A percentile compares a stretch with the other conserved stretches of the same genome.
phyloP scores from a whole-genome alignment of 2,329 filamentous ascomycete genomes.

The Aspergillus sp. region DNA sequence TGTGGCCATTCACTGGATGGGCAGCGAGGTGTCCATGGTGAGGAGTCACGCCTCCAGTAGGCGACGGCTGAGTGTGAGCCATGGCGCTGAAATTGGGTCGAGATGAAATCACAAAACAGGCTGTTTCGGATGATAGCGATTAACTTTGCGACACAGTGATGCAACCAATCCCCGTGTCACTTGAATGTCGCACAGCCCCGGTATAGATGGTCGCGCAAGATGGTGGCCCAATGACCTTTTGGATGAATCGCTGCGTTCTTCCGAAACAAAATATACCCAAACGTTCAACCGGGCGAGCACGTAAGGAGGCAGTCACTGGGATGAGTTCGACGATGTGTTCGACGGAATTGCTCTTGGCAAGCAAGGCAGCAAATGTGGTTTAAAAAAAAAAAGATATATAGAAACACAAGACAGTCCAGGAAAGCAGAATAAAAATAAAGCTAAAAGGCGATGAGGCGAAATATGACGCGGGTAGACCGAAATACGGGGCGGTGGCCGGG shows the following conservation, averaged over 20 bases:
- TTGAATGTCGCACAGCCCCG: constrained; percentile 19
- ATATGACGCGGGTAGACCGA: constrained; percentile 2
- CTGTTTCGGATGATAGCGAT: constrained; percentile 11
- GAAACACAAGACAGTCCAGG: background rate
- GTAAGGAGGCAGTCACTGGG: background rate
- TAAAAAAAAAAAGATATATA: background rate
- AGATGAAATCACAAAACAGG: constrained; percentile 9
- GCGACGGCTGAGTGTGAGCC: constrained; percentile 79
- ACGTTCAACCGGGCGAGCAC: constrained; percentile 1
- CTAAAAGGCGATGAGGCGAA: constrained; percentile 1
- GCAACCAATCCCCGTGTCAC: constrained; percentile 26
- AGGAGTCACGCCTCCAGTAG: constrained; percentile 69
- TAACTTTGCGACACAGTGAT: constrained; percentile 34
- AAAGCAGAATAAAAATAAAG: background rate
- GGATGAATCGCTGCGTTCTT: constrained; percentile 10
- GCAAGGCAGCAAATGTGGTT: background rate
- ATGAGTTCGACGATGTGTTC: background rate
- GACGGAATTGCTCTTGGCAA: background rate
- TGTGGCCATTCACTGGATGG: constrained; percentile 52
- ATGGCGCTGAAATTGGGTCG: constrained; percentile 44
- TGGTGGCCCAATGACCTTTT: constrained; percentile 12
- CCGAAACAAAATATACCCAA: constrained; percentile 6
- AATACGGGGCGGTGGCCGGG: constrained; percentile 9
- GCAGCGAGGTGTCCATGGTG: constrained; percentile 52
- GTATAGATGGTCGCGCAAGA: constrained; percentile 16